Evolutionary conservation across 305 asterid genomes (phyloP).

Genomic region (Solanum hybrid): DNA sequence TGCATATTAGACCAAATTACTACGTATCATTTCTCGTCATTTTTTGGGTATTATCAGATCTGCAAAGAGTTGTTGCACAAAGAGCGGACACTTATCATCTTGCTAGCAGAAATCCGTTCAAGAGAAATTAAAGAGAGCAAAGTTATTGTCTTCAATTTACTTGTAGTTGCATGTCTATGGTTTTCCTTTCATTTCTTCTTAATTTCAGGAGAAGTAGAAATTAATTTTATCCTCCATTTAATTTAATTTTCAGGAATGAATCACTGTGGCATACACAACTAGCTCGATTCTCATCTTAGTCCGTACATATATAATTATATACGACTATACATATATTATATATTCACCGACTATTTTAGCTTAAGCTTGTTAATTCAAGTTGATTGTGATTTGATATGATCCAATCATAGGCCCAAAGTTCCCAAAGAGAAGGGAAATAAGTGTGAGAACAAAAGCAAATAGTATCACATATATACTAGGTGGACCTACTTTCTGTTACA

Average conservation of each 20-base stretch:
- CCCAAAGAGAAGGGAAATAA: background rate
- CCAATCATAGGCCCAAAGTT: background rate
- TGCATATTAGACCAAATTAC: too few relatives aligned
- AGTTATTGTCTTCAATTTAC: too few relatives aligned
- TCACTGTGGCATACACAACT: fast-evolving
- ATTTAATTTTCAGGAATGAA: background rate
- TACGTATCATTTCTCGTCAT: too few relatives aligned
- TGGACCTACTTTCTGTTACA: background rate
- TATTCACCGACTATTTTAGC: background rate
- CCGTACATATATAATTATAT: background rate
- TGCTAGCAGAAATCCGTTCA: too few relatives aligned
- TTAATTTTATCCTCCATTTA: background rate
- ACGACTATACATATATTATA: too few relatives aligned
- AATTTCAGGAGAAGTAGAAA: background rate
- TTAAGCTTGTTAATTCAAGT: background rate
- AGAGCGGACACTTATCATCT: too few relatives aligned
- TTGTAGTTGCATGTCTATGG: too few relatives aligned
- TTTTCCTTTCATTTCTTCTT: too few relatives aligned
- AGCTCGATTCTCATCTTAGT: background rate
- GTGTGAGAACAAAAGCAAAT: background rate
- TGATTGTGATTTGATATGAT: background rate
- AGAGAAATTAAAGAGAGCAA: too few relatives aligned
- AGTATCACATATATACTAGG: background rate
- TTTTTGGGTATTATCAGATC: too few relatives aligned
- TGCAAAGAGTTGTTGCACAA: too few relatives aligned